Conservation (phyloP, 2,329 filamentous ascomycete species). For the Colletotrichum lupini region DNA sequence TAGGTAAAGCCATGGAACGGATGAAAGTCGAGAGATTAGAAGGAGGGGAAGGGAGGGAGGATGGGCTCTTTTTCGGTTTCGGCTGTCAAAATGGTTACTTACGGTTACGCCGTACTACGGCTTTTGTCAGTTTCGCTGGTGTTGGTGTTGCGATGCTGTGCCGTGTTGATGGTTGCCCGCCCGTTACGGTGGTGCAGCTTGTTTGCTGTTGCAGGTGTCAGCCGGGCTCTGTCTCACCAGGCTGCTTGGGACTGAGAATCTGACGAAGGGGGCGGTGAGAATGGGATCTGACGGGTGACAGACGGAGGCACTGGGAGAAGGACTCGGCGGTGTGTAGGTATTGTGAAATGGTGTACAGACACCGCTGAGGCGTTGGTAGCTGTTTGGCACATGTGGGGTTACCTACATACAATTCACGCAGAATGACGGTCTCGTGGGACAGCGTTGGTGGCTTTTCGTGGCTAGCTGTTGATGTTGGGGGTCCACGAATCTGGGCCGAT, state of each 20-base stretch:
- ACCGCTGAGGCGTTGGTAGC: too few relatives aligned
- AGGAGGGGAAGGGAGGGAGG: background rate
- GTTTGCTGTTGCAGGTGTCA: conserved; percentile 13
- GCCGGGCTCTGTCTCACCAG: background rate
- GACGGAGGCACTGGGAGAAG: background rate
- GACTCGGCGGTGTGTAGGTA: background rate
- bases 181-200: background rate
- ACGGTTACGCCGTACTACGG: background rate
- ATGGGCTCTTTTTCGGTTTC: background rate
- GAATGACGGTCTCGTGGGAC: background rate
- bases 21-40: background rate
- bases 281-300: background rate
- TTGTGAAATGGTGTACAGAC: background rate
- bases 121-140: background rate
- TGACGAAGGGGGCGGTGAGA: background rate
- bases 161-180: background rate
- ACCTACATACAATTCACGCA: background rate
- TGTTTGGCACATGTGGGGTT: background rate
- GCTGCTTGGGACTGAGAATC: background rate
- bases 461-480: background rate
- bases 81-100: background rate
- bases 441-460: background rate
- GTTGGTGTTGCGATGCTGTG: background rate
- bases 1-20: background rate
- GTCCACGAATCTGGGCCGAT: background rate